Evolutionary conservation across 2,329 filamentous ascomycete species (phyloP).

Genomic region (Aspergillus carbonarius): DNA sequence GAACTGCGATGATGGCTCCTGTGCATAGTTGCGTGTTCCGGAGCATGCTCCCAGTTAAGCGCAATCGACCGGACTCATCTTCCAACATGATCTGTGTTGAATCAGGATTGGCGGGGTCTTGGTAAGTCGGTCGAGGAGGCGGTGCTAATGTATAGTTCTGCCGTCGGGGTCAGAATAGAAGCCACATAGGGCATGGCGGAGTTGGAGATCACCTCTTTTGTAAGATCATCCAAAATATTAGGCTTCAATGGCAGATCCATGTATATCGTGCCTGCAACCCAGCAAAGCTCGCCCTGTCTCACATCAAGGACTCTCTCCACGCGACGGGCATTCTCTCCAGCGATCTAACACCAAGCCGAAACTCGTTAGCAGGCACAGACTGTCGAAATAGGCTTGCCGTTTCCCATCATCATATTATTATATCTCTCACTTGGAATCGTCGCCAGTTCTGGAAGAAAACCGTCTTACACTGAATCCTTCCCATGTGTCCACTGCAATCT

Average conservation of each 20-base stretch:
- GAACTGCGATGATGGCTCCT: conserved; percentile 87
- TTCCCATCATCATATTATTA: not conserved
- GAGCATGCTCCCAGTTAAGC: conserved; percentile 70
- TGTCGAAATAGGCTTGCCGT: not conserved
- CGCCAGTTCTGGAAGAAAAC: not conserved
- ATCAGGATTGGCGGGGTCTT: conserved; percentile 48
- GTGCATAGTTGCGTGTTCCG: conserved; percentile 75
- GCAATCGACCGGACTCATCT: conserved; percentile 88
- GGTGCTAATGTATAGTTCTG: conserved; percentile 89
- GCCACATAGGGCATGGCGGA: not conserved
- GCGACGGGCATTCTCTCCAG: conserved; percentile 68
- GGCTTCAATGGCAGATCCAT: conserved; percentile 98
- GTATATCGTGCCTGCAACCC: conserved; percentile 91
- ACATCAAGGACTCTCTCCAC: conserved; percentile 93
- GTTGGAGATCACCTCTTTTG: conserved; percentile 72
- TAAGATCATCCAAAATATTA: conserved; percentile 91
- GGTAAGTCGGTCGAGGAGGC: conserved; percentile 73
- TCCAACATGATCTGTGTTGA: conserved; percentile 77
- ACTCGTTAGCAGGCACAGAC: conserved; percentile 1
- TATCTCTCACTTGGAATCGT: not conserved
- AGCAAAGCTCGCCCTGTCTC: conserved; percentile 90
- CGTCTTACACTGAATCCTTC: conserved; percentile 61
- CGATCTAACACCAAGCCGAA: conserved; percentile 53
- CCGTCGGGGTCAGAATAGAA: conserved; percentile 11
- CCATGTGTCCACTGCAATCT: conserved; percentile 74